A percentile compares a stretch with the other conserved stretches of the same genome.
These are phyloP conservation scores for Daucus carota DNA, from an alignment of 129 eudicot genomes.

Conservation along the genomic window DNA sequence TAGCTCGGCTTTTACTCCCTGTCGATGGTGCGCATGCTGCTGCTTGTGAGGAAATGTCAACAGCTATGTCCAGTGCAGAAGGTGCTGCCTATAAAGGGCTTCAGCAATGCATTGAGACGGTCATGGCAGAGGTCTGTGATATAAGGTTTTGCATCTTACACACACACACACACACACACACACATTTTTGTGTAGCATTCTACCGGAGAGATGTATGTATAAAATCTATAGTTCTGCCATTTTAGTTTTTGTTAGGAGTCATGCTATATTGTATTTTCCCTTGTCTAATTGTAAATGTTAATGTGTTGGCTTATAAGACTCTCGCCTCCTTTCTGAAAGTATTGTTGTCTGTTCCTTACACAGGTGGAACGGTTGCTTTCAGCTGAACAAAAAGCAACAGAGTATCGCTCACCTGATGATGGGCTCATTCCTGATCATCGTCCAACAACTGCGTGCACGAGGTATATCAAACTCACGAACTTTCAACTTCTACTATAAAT, in stretches of 20 bases:
- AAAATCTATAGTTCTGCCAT: neutral
- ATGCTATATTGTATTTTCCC: neutral
- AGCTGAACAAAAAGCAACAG: constrained; percentile 94
- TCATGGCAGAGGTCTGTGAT: constrained; percentile 85
- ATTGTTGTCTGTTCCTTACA: constrained; percentile 5
- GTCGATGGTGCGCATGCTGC: constrained; percentile 99
- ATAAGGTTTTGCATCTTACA: constrained; percentile 9
- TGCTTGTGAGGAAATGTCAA: constrained; percentile 90
- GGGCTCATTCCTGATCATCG: constrained; percentile 97
- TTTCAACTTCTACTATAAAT: neutral
- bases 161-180: too few relatives aligned
- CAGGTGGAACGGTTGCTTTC: constrained; percentile 94
- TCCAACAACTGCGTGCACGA: constrained; percentile 91
- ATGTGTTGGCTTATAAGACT: neutral
- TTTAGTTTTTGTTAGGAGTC: neutral
- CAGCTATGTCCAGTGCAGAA: constrained; percentile 94
- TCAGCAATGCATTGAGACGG: constrained; percentile 97
- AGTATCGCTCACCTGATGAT: constrained; percentile 97
- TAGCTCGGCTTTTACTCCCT: constrained; percentile 85
- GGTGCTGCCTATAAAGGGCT: constrained; percentile 97
- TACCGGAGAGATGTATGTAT: neutral
- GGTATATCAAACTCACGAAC: constrained; percentile 33
- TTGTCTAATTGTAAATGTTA: neutral
- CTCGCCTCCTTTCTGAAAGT: neutral
- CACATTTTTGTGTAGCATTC: neutral